Base-by-base conservation (phyloP, 2,329 filamentous ascomycete genomes). In the Paracoccidioides brasiliensis region DNA sequence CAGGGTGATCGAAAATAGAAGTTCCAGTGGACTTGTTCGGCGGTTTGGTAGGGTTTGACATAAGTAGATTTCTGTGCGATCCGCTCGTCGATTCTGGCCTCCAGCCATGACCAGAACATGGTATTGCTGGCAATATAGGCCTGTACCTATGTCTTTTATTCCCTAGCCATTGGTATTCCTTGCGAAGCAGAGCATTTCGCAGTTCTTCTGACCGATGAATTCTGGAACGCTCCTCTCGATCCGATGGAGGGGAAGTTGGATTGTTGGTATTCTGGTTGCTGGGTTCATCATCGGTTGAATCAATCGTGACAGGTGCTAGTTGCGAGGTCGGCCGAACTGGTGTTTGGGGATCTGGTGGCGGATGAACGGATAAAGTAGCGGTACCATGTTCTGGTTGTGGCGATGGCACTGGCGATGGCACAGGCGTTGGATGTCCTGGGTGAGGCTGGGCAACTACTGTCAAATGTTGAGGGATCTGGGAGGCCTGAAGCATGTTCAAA, bases 141-240 rank as follows among this genome's bases (percentile, higher is more conserved):
- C 33, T 37, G 15, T 3, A 2, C 5, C 14, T 38, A 8, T 38
- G 35, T 32, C 50, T 48, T 53, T 56, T 40, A 57, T 56, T 56
- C 14, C 53, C 57, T 4, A 70, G 62, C 69, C 68, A 70, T 12
- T 50, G 32, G 52, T 69, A 68, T 32, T 63, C 58, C 51, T 70
- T 71, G 32, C 60, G 62, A 48, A 61, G 64, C 52, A 70, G 59
- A 5, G 61, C 56, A 7, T 57, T 59, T n/a, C 63, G 61, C 33
- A 67, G 61, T 15, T 60, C 33, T 33, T 50, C 53, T 14, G 50
- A 48, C 6, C n/a, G 8, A 30, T 49, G 30, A 8, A 15, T 44
- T 28, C n/a, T 35, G 3, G 52, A 53, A 32, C 30, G 28, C 28
- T 42, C 30, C 28, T 58, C 40, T 10, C 56, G 41, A 52, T 35